Conservation (phyloP, 306 rosid species). For the Cucurbita moschata region DNA sequence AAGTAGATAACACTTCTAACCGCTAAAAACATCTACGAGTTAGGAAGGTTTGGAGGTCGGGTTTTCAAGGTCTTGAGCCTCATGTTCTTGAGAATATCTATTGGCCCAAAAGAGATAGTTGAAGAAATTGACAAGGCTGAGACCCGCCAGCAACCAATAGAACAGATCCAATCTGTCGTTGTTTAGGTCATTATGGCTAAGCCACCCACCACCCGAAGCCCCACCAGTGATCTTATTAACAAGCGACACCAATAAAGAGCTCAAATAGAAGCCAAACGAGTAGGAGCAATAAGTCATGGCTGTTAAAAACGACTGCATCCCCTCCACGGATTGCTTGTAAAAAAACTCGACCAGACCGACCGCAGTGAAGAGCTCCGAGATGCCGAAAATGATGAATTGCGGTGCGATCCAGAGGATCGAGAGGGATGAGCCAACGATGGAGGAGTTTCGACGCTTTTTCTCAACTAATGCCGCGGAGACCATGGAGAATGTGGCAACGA, state of each 20-base stretch:
- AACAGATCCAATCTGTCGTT: conserved; percentile 36
- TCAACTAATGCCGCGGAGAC: conserved; percentile 44
- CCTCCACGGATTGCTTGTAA: conserved; percentile 39
- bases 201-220: conserved; percentile 29
- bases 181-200: conserved; percentile 41
- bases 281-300: conserved; percentile 53
- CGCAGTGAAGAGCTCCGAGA: conserved; percentile 45
- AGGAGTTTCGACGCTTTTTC: conserved; percentile 22
- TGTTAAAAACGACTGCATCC: conserved; percentile 49
- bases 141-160: conserved; percentile 45
- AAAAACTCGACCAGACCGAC: conserved; percentile 55
- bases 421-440: conserved; percentile 1
- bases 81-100: conserved; percentile 20
- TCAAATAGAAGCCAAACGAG: conserved; percentile 49
- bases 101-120: conserved; percentile 38
- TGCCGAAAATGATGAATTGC: conserved; percentile 39
- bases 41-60: conserved; percentile 3
- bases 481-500: conserved; percentile 45
- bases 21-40: background rate
- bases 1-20: background rate
- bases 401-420: conserved; percentile 54
- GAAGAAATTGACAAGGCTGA: conserved; percentile 42
- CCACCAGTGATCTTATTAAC: conserved; percentile 29
- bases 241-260: conserved; percentile 39
- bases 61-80: conserved; percentile 11